A percentile compares a stretch with the other conserved stretches of the same genome.
phyloP scores from a whole-genome alignment of 768 basidiomycete species.

The Termitomyces sp. region DNA sequence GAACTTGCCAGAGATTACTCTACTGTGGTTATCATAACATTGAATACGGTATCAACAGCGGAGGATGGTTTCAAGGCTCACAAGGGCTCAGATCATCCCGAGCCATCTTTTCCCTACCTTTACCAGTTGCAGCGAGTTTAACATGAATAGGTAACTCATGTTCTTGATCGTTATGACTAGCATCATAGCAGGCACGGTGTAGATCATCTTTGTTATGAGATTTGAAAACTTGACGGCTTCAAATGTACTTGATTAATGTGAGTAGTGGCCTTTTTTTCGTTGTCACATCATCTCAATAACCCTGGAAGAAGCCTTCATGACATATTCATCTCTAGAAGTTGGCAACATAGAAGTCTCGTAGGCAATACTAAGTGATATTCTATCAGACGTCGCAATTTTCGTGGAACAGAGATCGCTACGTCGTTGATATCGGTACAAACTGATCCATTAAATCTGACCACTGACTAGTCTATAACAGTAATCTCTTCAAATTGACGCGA shows the following conservation, averaged over 20 bases:
- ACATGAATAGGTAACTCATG: neutral
- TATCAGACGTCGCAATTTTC: neutral
- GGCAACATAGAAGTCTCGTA: neutral
- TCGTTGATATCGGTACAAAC: neutral
- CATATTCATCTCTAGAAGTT: neutral
- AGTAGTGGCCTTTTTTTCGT: neutral
- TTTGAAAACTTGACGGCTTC: neutral
- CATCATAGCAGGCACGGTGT: neutral
- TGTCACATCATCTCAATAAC: neutral
- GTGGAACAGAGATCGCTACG: neutral
- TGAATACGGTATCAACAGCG: neutral
- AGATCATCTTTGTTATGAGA: neutral
- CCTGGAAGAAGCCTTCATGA: too few relatives aligned
- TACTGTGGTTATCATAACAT: neutral
- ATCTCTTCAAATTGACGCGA: neutral
- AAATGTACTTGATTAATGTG: neutral
- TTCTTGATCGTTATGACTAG: neutral
- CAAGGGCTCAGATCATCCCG: neutral
- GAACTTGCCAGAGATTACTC: neutral
- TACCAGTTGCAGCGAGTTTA: neutral
- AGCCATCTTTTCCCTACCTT: neutral
- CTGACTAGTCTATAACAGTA: neutral
- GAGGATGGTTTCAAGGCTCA: neutral
- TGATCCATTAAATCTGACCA: neutral
- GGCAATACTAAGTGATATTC: neutral